Conservation (phyloP, 2,329 filamentous ascomycete genomes). For the Penicillium paneum region DNA sequence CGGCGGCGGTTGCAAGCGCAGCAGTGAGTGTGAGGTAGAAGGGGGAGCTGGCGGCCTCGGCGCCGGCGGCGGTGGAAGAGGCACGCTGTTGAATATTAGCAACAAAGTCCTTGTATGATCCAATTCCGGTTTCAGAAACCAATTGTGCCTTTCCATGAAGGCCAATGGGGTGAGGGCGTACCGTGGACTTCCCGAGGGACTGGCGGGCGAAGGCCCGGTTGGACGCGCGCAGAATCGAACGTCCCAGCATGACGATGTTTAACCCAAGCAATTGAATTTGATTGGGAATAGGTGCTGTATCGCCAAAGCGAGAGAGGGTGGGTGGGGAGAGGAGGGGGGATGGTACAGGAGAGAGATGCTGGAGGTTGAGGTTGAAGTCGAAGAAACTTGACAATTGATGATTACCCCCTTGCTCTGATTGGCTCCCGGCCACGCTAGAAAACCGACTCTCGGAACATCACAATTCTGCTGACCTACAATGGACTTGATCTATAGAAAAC, state of each 20-base stretch:
- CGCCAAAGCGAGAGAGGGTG: constrained; percentile 32
- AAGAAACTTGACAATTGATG: constrained; percentile 36
- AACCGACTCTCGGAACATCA: constrained; percentile 35
- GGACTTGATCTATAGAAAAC: background rate
- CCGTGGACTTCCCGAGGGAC: constrained; percentile 70
- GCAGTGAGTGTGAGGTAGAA: constrained; percentile 84
- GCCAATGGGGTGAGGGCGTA: constrained; percentile 54
- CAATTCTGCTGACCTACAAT: background rate
- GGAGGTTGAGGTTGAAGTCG: constrained; percentile 36
- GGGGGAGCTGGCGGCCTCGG: constrained; percentile 69
- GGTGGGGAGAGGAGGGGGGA: constrained; percentile 27
- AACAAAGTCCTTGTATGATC: constrained; percentile 30
- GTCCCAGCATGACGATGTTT: constrained; percentile 73
- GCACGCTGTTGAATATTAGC: constrained; percentile 51
- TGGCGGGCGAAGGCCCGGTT: constrained; percentile 74
- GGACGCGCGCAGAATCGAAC: constrained; percentile 86
- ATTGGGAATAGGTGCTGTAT: constrained; percentile 28
- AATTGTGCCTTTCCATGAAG: constrained; percentile 29
- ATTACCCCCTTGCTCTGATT: constrained; percentile 40
- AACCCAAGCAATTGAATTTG: constrained; percentile 34
- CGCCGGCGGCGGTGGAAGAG: constrained; percentile 67
- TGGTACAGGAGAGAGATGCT: constrained; percentile 33
- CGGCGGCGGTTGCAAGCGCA: constrained; percentile 78
- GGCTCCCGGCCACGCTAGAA: constrained; percentile 32
- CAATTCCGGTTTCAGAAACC: constrained; percentile 21